These are phyloP conservation scores for Termitomyces sp. DNA, from an alignment of 768 basidiomycete genomes.

Conservation along the genomic window DNA sequence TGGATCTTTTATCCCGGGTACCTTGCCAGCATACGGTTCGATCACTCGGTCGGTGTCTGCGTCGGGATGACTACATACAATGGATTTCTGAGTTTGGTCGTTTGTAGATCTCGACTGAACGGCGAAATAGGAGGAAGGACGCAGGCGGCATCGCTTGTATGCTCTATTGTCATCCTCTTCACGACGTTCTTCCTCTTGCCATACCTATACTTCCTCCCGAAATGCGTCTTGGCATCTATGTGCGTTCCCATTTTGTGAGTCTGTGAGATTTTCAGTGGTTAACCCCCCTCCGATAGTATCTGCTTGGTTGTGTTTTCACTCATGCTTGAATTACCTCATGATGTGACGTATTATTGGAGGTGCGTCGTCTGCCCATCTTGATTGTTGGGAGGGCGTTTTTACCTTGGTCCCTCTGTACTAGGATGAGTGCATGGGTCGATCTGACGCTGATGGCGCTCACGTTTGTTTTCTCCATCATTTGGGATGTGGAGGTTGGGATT, in stretches of 20 bases:
- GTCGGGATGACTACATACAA: too few species aligned
- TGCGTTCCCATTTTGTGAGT: constrained; percentile 38
- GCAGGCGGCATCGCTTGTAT: constrained; percentile 85
- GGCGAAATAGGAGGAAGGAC: constrained; percentile 86
- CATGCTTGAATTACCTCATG: constrained; percentile 83
- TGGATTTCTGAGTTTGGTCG: not conserved
- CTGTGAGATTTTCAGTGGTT: not conserved
- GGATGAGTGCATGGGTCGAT: constrained; percentile 93
- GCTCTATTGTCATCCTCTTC: constrained; percentile 69
- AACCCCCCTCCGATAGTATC: constrained; percentile 50
- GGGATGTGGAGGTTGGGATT: constrained; percentile 91
- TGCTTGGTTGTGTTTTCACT: constrained; percentile 83
- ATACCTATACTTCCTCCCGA: constrained; percentile 82
- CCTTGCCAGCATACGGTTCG: constrained; percentile 88
- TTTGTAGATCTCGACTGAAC: constrained; percentile 76
- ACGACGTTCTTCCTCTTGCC: constrained; percentile 90
- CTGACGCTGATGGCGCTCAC: constrained; percentile 84
- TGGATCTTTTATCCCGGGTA: constrained; percentile 81
- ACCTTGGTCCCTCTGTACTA: constrained; percentile 21
- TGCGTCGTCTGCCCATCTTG: constrained; percentile 27
- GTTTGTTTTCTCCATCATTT: constrained; percentile 82
- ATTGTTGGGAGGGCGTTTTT: not conserved
- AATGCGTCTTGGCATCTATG: constrained; percentile 88
- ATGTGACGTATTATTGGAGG: constrained; percentile 83
- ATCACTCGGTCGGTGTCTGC: constrained; percentile 67